phyloP scores from a whole-genome alignment of 306 rosid genomes.

The Trifolium pratense region DNA sequence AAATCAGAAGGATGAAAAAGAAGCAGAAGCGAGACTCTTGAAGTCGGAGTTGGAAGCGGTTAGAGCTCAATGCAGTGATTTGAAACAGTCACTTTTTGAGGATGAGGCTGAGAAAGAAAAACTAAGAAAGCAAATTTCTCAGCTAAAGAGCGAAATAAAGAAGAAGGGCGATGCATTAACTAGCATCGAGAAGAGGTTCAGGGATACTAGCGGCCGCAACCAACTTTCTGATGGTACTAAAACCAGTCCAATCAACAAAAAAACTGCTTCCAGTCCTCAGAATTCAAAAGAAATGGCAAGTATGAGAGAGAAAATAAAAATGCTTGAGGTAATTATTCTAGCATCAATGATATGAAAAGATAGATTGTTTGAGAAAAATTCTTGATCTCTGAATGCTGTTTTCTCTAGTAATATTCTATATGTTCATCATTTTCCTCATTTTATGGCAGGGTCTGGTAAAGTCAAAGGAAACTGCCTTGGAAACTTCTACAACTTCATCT shows the following conservation, averaged over 20 bases:
- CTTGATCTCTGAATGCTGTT: slow-evolving; percentile 3
- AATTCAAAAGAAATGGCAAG: slow-evolving; percentile 64
- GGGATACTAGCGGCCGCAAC: slow-evolving; percentile 56
- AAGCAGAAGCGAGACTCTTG: slow-evolving; percentile 47
- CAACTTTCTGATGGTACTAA: slow-evolving; percentile 53
- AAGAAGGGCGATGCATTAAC: slow-evolving; percentile 67
- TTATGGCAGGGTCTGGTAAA: slow-evolving; percentile 64
- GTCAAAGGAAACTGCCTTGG: slow-evolving; percentile 71
- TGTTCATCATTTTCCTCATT: neutral
- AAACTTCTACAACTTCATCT: slow-evolving; percentile 61
- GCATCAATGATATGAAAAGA: slow-evolving; percentile 1
- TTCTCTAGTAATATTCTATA: neutral
- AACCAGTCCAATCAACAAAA: slow-evolving; percentile 53
- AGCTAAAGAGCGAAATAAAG: slow-evolving; percentile 65
- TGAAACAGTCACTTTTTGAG: slow-evolving; percentile 58
- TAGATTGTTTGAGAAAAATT: neutral
- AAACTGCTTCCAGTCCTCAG: slow-evolving; percentile 49
- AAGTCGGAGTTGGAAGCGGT: slow-evolving; percentile 65
- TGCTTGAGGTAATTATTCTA: slow-evolving; percentile 76
- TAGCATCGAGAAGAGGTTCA: slow-evolving; percentile 62
- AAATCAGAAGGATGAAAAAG: slow-evolving; percentile 61
- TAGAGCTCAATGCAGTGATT: slow-evolving; percentile 61
- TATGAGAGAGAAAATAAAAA: slow-evolving; percentile 73
- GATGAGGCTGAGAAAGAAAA: slow-evolving; percentile 81
- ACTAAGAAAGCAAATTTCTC: slow-evolving; percentile 67